phyloP scores from a whole-genome alignment of 1,284 basidiomycete genomes.

The Porogramme epimiltina region DNA sequence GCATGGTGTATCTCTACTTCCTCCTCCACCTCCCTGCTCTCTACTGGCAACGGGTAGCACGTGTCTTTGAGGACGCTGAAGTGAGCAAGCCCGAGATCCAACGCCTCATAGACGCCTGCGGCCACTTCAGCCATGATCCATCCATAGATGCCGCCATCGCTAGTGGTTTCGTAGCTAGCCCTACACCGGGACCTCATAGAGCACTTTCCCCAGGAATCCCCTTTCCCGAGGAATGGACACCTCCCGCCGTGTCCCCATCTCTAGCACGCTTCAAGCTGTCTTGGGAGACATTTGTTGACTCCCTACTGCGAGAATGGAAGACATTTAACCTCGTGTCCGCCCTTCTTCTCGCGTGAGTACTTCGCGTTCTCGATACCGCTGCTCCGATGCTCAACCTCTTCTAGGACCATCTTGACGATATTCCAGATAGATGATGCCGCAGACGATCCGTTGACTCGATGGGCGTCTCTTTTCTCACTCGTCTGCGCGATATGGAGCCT shows the following conservation, averaged over 20 bases:
- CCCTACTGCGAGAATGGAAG: constrained; percentile 74
- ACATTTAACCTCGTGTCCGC: constrained; percentile 77
- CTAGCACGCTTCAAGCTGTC: constrained; percentile 66
- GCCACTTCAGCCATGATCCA: constrained; percentile 13
- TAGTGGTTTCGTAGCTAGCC: constrained; percentile 12
- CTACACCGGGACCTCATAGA: not conserved
- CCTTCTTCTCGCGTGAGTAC: constrained; percentile 63
- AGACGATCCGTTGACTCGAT: constrained; percentile 65
- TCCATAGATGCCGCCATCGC: constrained; percentile 18
- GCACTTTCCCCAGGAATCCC: constrained; percentile 38
- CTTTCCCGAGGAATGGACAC: constrained; percentile 66
- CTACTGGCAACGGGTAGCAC: constrained; percentile 73
- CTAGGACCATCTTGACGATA: constrained; percentile 72
- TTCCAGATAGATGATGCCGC: constrained; percentile 67
- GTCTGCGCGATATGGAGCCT: constrained; percentile 74
- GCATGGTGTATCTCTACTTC: constrained; percentile 61
- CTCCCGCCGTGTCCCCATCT: constrained; percentile 57
- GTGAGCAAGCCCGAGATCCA: constrained; percentile 73
- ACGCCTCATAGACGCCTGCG: constrained; percentile 59
- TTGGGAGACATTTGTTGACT: constrained; percentile 75
- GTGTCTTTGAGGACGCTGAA: constrained; percentile 74
- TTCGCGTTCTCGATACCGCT: not conserved
- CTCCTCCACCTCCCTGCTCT: constrained; percentile 71
- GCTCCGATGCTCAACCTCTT: not conserved
- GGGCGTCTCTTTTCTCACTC: constrained; percentile 65